Conservation (phyloP, 2,329 filamentous ascomycete genomes). For the Xylaria sp. region DNA sequence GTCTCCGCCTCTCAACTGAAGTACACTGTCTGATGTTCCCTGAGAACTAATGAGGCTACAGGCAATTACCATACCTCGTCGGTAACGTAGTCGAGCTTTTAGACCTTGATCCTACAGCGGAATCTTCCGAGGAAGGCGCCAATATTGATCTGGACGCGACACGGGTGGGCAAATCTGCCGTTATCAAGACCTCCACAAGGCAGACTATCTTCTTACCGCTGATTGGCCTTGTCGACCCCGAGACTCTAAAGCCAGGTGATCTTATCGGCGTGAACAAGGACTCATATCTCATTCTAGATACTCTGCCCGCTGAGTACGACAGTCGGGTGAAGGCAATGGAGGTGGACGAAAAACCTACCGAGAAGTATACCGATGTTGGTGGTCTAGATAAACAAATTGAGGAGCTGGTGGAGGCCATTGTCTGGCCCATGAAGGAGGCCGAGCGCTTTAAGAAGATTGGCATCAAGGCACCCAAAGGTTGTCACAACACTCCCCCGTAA, state of each 20-base stretch:
- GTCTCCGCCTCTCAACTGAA: slow-evolving; percentile 42
- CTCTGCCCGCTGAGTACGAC: slow-evolving; percentile 96
- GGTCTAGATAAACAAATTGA: slow-evolving; percentile 99
- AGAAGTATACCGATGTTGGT: slow-evolving; percentile 98
- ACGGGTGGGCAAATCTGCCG: slow-evolving; percentile 95
- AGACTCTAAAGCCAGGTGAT: slow-evolving; percentile 93
- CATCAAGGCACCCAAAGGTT: slow-evolving; percentile 99
- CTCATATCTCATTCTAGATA: slow-evolving; percentile 96
- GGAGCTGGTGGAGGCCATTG: slow-evolving; percentile 96
- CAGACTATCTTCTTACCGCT: slow-evolving; percentile 98
- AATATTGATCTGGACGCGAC: slow-evolving; percentile 99
- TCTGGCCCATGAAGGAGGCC: slow-evolving; percentile 99
- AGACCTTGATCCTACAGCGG: slow-evolving; percentile 94
- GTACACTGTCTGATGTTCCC: not conserved
- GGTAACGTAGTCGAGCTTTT: slow-evolving; percentile 98
- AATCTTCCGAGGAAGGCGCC: slow-evolving; percentile 96
- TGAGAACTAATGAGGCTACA: slow-evolving; percentile 54
- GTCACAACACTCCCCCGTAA: slow-evolving; percentile 40
- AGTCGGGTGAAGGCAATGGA: slow-evolving; percentile 99
- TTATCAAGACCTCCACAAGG: slow-evolving; percentile 98
- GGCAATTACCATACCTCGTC: slow-evolving; percentile 97
- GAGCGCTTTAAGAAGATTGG: slow-evolving; percentile 99
- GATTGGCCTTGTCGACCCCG: slow-evolving; percentile 95
- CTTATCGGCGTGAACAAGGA: slow-evolving; percentile 99
- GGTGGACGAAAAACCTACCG: slow-evolving; percentile 98